Base-by-base conservation (phyloP, 2,329 filamentous ascomycete species). In the Cladophialophora exuberans region DNA sequence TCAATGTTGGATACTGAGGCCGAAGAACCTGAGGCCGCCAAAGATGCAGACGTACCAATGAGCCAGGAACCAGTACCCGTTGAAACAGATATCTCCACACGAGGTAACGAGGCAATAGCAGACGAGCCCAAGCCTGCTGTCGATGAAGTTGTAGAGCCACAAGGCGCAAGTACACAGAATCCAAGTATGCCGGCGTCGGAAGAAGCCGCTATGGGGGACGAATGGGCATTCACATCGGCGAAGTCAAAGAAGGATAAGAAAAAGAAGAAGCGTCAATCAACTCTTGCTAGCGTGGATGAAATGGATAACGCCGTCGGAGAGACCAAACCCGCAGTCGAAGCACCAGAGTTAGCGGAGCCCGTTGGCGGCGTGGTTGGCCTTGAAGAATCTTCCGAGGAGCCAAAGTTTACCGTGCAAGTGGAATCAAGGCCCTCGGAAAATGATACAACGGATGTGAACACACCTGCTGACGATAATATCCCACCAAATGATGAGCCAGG, bases 191-290 rank as follows among this genome's bases (percentile, higher is more conserved):
- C n/a, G n/a, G n/a, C n/a, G n/a, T n/a, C n/a, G n/a, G n/a, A n/a
- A 38, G 31, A 20, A 49, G 35, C 25, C 4, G 35, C 28, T 15
- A 22, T 13, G 22, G 33, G 33, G 2, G 49, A 56, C 4, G 47
- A 57, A 52, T 49, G 49, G 54, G 62, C 62, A 42, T 43, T 31
- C 28, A 73, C 72, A 57, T 65, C 69, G 9, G 25, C 46, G 9
- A 17, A 56, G 52, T 52, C 50, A 6, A 61, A 61, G 39, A 59
- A 72, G 54, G 65, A 73, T 35, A 72, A 70, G 59, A 72, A 70
- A 51, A 70, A 70, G 59, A 65, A 66, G 6, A 68, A 71, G 60
- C 72, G 70, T 39, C 59, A 68, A 33, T 67, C 65, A 22, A 31
- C 23, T 25, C 18, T 44, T 23, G 28, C 28, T n/a, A n/a, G n/a